Base-by-base conservation (phyloP, 2,329 filamentous ascomycete genomes). In the Neonectria coccinea region DNA sequence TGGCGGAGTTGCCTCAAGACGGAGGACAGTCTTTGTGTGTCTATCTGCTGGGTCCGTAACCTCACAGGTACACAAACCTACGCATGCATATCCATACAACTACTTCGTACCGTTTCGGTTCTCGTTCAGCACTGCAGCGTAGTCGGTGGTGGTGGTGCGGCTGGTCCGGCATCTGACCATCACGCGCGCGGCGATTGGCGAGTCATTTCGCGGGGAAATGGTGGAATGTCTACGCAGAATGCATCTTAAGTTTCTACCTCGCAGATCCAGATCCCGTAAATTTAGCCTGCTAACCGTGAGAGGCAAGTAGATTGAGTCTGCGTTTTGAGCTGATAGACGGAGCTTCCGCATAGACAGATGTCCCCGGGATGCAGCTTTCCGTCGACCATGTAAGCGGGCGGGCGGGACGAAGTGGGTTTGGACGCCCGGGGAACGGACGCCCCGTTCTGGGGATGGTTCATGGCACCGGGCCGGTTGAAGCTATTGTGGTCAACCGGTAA, bases 161-260 rank as follows among this genome's bases (percentile, higher is more conserved):
- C 63, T 66, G 52, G 51, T n/a, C 50, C 61, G 50, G 61, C 65
- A 65, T 63, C 69, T 73, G 70, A 73, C 70, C 65, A 71, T 69
- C 64, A 51, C 18, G 52, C 27, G 52, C 48, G 36, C 8, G 55
- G 29, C 61, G 64, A 73, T 73, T 73, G 71, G 70, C 55, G 67
- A 70, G 50, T 51, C 53, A 56, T 52, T 61, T 64, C 50, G 57
- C 54, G 60, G 67, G 62, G 67, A 48, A 50, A 18, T 51, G 18
- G 18, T 48, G 29, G 25, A 20, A 56, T n/a, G 27, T 25, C 25
- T 9, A 16, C 14, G 8, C 22, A 18, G 36, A 18, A 36, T 42
- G 58, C 29, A 36, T 25, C 51, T 42, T 22, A 16, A n/a, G 36
- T 39, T 39, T 36, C 1, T 36, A 36, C 4, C 33, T 36, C 42